Evolutionary conservation across 805 yeast species (phyloP).

Genomic region (Torulaspora gathmanii): DNA sequence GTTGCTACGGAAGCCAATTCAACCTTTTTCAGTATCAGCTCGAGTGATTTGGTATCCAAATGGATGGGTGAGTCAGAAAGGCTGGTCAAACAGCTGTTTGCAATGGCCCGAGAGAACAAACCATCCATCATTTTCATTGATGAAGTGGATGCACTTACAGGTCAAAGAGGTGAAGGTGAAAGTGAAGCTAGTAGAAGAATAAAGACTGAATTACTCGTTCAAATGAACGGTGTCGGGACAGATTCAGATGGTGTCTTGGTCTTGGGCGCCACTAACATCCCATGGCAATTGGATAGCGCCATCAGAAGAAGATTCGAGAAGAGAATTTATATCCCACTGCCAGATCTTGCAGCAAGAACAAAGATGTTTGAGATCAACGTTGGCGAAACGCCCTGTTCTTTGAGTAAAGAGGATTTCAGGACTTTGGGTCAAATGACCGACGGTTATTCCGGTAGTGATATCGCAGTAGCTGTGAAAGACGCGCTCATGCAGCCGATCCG

Average conservation of each 20-base stretch:
- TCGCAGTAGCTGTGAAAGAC: constrained; percentile 93
- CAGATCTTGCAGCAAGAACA: constrained; percentile 87
- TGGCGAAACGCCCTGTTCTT: constrained; percentile 80
- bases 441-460: constrained; percentile 96
- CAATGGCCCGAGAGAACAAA: constrained; percentile 93
- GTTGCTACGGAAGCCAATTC: constrained; percentile 98
- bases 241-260: constrained; percentile 90
- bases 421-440: constrained; percentile 88
- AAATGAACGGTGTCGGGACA: constrained; percentile 98
- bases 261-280: constrained; percentile 95
- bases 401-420: constrained; percentile 67
- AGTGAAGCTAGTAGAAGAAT: constrained; percentile 94
- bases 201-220: constrained; percentile 91
- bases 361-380: constrained; percentile 93
- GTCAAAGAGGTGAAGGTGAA: constrained; percentile 97
- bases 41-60: constrained; percentile 91
- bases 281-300: constrained; percentile 98
- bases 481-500: constrained; percentile 98
- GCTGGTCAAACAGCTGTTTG: constrained; percentile 87
- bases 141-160: constrained; percentile 97
- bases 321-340: constrained; percentile 90
- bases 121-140: constrained; percentile 96
- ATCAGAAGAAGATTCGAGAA: constrained; percentile 94
- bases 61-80: constrained; percentile 99
- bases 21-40: constrained; percentile 93